Evolutionary conservation across 345 rosid species (phyloP).

Genomic region (Garcia nutans): DNA sequence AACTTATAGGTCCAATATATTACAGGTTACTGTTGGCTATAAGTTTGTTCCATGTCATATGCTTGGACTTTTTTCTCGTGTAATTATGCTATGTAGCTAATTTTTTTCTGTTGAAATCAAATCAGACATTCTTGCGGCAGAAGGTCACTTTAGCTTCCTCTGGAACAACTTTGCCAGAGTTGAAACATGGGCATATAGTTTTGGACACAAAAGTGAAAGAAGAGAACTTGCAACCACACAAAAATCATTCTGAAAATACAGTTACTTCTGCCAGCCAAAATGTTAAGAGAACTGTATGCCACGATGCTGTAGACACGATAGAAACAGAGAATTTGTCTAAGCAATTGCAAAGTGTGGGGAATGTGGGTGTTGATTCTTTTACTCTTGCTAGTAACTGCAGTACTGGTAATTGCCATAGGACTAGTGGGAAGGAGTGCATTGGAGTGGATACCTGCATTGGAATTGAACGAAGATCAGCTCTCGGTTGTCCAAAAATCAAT

Average conservation of each 20-base stretch:
- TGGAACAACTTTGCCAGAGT: constrained; percentile 38
- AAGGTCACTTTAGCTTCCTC: constrained; percentile 74
- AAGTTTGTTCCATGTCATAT: background rate
- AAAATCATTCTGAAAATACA: constrained; percentile 11
- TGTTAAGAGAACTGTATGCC: constrained; percentile 28
- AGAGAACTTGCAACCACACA: constrained; percentile 13
- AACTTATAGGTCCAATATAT: background rate
- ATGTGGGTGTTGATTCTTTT: constrained; percentile 15
- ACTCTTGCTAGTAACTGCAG: constrained; percentile 20
- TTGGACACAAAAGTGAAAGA: constrained; percentile 33
- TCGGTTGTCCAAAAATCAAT: constrained; percentile 50
- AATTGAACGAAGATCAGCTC: constrained; percentile 27
- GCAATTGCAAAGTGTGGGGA: constrained; percentile 16
- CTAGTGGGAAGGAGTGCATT: constrained; percentile 23
- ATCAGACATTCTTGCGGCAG: constrained; percentile 87
- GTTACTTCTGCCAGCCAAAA: constrained; percentile 21
- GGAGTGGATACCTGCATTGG: constrained; percentile 23
- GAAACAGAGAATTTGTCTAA: constrained; percentile 22
- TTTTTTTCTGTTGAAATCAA: constrained; percentile 22
- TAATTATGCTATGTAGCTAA: constrained; percentile 3
- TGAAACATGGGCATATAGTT: constrained; percentile 38
- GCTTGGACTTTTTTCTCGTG: background rate
- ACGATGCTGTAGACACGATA: constrained; percentile 30
- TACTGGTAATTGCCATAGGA: constrained; percentile 23
- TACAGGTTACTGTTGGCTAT: background rate